Evolutionary conservation across 257 asterid genomes (phyloP).

Genomic region (Rubia yunnanensis): DNA sequence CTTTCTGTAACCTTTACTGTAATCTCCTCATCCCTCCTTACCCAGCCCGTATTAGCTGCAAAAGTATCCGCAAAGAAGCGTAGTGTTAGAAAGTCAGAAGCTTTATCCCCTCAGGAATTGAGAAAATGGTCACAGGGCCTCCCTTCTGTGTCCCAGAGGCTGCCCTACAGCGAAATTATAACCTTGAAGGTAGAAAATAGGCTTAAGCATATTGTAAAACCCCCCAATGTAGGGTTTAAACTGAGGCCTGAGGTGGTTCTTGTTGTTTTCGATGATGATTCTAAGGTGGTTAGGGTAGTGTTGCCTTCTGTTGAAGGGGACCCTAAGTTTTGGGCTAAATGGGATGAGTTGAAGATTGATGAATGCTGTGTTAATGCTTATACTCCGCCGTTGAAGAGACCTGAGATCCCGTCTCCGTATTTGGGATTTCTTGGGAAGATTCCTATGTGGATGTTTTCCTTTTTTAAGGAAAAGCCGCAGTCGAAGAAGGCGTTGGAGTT

Average conservation of each 20-base stretch:
- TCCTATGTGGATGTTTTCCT: constrained; percentile 45
- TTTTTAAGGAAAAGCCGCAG: constrained; percentile 61
- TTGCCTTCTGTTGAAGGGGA: constrained; percentile 68
- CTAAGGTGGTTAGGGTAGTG: constrained; percentile 66
- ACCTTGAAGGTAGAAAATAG: constrained; percentile 56
- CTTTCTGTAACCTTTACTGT: constrained; percentile 62
- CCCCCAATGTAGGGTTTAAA: constrained; percentile 41
- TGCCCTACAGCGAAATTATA: constrained; percentile 64
- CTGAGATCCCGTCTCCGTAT: constrained; percentile 64
- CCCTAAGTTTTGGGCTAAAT: constrained; percentile 67
- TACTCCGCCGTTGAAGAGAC: constrained; percentile 63
- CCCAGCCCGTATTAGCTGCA: constrained; percentile 54
- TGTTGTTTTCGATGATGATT: constrained; percentile 91
- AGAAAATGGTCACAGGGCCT: constrained; percentile 76
- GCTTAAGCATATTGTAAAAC: constrained; percentile 71
- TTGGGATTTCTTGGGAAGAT: constrained; percentile 48
- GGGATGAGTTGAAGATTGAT: constrained; percentile 70
- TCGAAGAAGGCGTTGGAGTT: constrained; percentile 80
- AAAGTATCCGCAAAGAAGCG: constrained; percentile 60
- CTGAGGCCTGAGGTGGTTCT: constrained; percentile 65
- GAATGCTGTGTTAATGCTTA: constrained; percentile 73
- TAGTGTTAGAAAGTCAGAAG: constrained; percentile 32
- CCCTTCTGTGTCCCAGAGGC: constrained; percentile 66
- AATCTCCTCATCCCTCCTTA: constrained; percentile 61
- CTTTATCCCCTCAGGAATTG: constrained; percentile 57